Evolutionary conservation across 75 land plant genomes (phyloP), one percentile per base, ranked within the genome.

Genomic region (Larix kaempferi): DNA sequence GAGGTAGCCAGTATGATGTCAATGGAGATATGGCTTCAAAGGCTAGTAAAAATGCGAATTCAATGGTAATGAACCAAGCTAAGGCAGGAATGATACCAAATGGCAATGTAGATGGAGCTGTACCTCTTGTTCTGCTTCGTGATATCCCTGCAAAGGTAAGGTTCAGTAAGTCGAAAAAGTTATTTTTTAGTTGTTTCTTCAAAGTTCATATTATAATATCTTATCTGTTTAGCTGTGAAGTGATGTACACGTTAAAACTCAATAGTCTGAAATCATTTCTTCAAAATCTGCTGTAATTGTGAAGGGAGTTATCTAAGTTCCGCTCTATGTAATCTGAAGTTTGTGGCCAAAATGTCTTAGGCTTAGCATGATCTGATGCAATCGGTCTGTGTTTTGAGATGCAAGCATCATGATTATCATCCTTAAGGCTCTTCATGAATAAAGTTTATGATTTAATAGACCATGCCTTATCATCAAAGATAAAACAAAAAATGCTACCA

Each of bases 1-100:
- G 73, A 75, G 91, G 89, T 25, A 66, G 27, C 69, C 81, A 86
- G 22, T 77, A 71, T 37, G 79, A 83, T 33, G 81, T n/a, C 11
- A 81, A 77, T 80, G 86, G 79, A 37, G 64, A 60, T 73, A 73
- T 29, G 11, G 16, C 55, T 5, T 13, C 65, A 39, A 81, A n/a
- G 63, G 79, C 57, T 22, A 54, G 19, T 49, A 73, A 54, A 73
- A 73, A 27, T 73, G 75, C 57, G 11, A 73, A 23, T 55, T 21
- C 75, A 3, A 3, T 73, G 17, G 75, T 52, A 15, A 25, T 55
- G 29, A 73, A 25, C 44, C 75, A 73, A 73, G 35, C 54, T 27
- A 82, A 72, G 61, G 61, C 79, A 52, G 82, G 71, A 19, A 55
- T 41, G 10, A 69, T 77, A 37, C 74, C 76, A 79, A 86, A 89